Evolutionary conservation across 2,329 filamentous ascomycete genomes (phyloP), one percentile per base, ranked within the genome.

Genomic region (Claviceps fusiformis): DNA sequence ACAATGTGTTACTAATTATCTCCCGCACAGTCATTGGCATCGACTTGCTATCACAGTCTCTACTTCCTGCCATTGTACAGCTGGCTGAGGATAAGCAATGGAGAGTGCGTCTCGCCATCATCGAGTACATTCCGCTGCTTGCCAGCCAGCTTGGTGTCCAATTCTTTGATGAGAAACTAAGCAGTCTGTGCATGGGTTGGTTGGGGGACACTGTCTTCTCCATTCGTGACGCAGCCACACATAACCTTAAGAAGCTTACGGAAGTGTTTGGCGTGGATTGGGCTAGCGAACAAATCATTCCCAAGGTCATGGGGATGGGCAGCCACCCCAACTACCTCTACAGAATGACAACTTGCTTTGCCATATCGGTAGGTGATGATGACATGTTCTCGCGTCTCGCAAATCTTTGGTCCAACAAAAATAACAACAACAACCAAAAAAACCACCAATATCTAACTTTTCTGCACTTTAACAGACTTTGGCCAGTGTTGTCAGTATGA

Each of bases 331-430:
- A 98, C 75, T 98, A 98, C 70, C 85, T 98, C 54, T 98, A 98
- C 80, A 83, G 93, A 69, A 98, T 98, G 93, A 98, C 93, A 10
- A 98, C 93, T n/a, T 97, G 92, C 75, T 98, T 98, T 70, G 93
- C 93, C 59, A 95, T 98, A 62, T 92, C 90, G 64, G 93, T 98
- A 80, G 77, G 88, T 33, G 50, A 47, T n/a, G 31, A 35, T 44
- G 27, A 27, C 24, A 10, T 39, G 35, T 39, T 24, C 13, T 24
- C 24, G 24, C 24, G 24, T 24, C 24, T 24, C 24, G 24, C 24
- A 24, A 24, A 24, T n/a, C n/a, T 43, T 17, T n/a, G 41, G 5
- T 41, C 2, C 11, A 41, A 13, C 8, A 41, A 41, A 19, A 44
- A 44, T 11, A 35, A 35, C 2, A 35, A 49, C 29, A 35, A 49